phyloP scores from a whole-genome alignment of 179 eudicot species.

The Spinacia oleracea region DNA sequence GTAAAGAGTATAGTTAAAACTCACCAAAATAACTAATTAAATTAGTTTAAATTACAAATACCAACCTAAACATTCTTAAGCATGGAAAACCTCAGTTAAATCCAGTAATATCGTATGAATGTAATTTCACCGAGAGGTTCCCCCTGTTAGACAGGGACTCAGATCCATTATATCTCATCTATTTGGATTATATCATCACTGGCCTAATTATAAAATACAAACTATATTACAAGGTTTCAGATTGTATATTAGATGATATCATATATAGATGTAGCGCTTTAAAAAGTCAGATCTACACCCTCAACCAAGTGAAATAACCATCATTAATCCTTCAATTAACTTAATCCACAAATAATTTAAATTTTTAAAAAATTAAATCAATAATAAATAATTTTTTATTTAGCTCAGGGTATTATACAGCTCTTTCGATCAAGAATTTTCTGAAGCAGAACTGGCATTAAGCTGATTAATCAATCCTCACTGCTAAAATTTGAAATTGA shows the following conservation, averaged over 20 bases:
- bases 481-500: slow-evolving; percentile 12
- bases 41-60: background rate
- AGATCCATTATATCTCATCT: slow-evolving; percentile 34
- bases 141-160: slow-evolving; percentile 40
- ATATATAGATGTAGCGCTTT: slow-evolving; percentile 11
- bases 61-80: background rate
- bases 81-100: slow-evolving; percentile 39
- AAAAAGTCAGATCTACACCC: slow-evolving; percentile 16
- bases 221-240: slow-evolving; percentile 6
- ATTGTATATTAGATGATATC: slow-evolving; percentile 21
- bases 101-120: slow-evolving; percentile 29
- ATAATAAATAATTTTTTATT: background rate
- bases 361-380: background rate
- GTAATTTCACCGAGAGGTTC: slow-evolving; percentile 42
- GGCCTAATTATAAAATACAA: background rate
- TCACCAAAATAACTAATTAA: no score
- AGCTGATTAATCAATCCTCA: slow-evolving; percentile 56
- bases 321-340: slow-evolving; percentile 8
- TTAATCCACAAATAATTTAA: background rate
- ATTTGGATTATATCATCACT: slow-evolving; percentile 35
- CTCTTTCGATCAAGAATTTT: slow-evolving; percentile 71
- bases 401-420: slow-evolving; percentile 57
- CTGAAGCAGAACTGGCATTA: slow-evolving; percentile 92
- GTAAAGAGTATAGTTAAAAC: slow-evolving; percentile 33
- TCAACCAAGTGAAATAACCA: slow-evolving; percentile 28